Conservation (phyloP, 257 asterid genomes). For the Fraxinus americana region DNA sequence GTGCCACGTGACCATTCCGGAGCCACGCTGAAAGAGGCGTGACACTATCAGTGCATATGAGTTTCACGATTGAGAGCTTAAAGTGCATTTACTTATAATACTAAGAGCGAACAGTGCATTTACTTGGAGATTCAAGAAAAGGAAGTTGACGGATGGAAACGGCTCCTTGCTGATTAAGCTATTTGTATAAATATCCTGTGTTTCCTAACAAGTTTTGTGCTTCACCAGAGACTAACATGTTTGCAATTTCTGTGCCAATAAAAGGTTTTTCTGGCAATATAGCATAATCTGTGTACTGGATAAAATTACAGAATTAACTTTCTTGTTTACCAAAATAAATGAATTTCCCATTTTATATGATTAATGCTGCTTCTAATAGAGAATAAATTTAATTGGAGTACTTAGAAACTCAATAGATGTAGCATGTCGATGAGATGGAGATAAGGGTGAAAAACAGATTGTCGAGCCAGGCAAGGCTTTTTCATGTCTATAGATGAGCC, state of each 20-base stretch:
- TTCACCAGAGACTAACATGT: not conserved
- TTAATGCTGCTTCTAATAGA: no score
- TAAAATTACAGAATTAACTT: not conserved
- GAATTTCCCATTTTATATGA: not conserved
- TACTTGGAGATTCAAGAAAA: no score
- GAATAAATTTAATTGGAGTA: not conserved
- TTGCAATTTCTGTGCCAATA: not conserved
- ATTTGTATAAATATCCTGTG: no score
- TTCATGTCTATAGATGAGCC: not conserved
- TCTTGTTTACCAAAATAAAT: not conserved
- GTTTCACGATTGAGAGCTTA: no score
- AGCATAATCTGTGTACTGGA: not conserved
- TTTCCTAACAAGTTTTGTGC: no score
- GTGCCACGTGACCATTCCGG: no score
- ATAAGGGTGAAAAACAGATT: not conserved
- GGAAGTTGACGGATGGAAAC: no score
- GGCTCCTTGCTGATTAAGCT: no score
- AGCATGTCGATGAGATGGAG: not conserved
- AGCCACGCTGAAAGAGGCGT: no score
- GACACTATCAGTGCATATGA: no score
- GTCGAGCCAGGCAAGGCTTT: not conserved
- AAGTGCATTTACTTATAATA: no score
- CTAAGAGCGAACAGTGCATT: no score
- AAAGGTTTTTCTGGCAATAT: not conserved
- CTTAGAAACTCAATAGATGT: not conserved